These are phyloP conservation scores for Candida quercuum DNA, from an alignment of 805 yeast genomes.

Conservation along the genomic window DNA sequence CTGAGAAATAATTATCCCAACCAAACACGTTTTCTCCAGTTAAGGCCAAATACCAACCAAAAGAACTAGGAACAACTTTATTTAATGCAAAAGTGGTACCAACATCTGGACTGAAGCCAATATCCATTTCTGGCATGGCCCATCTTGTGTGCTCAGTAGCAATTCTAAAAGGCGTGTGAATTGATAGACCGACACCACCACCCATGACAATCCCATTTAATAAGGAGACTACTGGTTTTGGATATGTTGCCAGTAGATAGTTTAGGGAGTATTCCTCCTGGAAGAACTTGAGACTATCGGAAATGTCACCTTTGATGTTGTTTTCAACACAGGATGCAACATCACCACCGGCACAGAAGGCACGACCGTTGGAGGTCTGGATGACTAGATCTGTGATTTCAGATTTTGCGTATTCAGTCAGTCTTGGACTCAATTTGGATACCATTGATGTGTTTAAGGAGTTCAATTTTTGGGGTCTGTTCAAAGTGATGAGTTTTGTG, in stretches of 20 bases:
- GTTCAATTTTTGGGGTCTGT: slow-evolving; percentile 79
- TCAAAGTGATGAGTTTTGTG: slow-evolving; percentile 69
- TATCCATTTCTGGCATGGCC: slow-evolving; percentile 98
- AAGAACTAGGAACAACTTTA: slow-evolving; percentile 63
- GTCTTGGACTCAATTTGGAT: slow-evolving; percentile 60
- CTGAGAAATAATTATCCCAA: slow-evolving; percentile 73
- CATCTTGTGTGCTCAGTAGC: slow-evolving; percentile 88
- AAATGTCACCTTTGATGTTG: slow-evolving; percentile 42
- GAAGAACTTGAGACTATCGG: slow-evolving; percentile 60
- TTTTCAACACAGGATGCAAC: slow-evolving; percentile 72
- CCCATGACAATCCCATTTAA: slow-evolving; percentile 97
- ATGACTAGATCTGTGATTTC: slow-evolving; percentile 59
- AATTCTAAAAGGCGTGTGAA: slow-evolving; percentile 87
- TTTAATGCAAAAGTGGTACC: slow-evolving; percentile 91
- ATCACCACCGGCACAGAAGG: slow-evolving; percentile 97
- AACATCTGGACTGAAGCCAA: slow-evolving; percentile 95
- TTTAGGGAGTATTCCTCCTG: slow-evolving; percentile 76
- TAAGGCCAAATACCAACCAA: slow-evolving; percentile 81
- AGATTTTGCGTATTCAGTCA: slow-evolving; percentile 72
- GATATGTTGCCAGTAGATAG: slow-evolving; percentile 71
- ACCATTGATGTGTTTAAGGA: slow-evolving; percentile 80
- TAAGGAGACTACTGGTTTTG: slow-evolving; percentile 80
- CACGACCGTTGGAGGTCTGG: slow-evolving; percentile 51
- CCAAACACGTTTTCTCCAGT: slow-evolving; percentile 81
- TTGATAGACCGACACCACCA: slow-evolving; percentile 91